These are phyloP conservation scores for Penicillium cinerascens DNA, from an alignment of 495 filamentous ascomycete species.

Conservation along the genomic window DNA sequence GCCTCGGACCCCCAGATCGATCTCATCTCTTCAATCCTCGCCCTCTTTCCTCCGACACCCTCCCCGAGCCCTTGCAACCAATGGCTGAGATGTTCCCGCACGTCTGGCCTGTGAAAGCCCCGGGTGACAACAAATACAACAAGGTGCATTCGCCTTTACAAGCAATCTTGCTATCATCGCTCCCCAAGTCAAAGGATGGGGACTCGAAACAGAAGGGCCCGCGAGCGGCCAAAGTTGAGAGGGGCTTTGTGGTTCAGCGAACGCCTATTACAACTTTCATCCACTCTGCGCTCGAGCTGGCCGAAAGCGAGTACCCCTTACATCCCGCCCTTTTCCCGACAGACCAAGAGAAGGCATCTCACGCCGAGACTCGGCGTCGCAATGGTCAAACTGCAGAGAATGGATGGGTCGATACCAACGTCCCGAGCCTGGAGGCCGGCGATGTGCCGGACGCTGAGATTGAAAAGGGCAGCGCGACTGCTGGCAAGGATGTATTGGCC, in stretches of 20 bases:
- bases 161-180: constrained; percentile 68
- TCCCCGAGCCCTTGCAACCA: constrained; percentile 62
- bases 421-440: constrained; percentile 64
- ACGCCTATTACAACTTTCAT: constrained; percentile 78
- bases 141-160: constrained; percentile 81
- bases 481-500: constrained; percentile 73
- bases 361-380: constrained; percentile 44
- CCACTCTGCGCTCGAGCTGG: constrained; percentile 65
- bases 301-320: constrained; percentile 73
- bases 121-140: constrained; percentile 75
- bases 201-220: constrained; percentile 48
- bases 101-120: constrained; percentile 83
- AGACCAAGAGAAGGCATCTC: constrained; percentile 37
- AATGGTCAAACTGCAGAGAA: constrained; percentile 47
- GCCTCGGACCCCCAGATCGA: constrained; percentile 37
- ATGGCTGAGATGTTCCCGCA: constrained; percentile 81
- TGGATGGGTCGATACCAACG: constrained; percentile 80
- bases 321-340: constrained; percentile 65
- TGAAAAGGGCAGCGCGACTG: constrained; percentile 76
- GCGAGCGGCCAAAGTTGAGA: constrained; percentile 53
- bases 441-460: constrained; percentile 64
- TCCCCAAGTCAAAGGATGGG: constrained; percentile 61
- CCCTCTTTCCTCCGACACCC: constrained; percentile 52
- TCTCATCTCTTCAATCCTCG: constrained; percentile 67
- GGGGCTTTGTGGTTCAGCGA: constrained; percentile 60